Conservation (phyloP, 2,329 filamentous ascomycete genomes). For the Fusarium sp. region DNA sequence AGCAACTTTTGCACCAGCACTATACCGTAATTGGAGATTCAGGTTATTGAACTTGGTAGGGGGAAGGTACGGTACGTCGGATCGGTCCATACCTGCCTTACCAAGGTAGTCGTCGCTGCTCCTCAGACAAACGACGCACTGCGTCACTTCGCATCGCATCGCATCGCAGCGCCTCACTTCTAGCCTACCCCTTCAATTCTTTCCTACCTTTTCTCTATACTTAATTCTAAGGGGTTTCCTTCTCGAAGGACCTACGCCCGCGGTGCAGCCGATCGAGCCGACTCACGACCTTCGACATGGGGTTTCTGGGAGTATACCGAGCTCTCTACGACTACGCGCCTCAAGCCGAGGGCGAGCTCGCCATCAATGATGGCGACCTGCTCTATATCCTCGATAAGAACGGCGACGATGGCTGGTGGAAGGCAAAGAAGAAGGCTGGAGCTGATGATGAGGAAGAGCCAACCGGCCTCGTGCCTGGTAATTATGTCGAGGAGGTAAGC, state of each 20-base stretch:
- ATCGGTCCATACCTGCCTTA: conserved; percentile 34
- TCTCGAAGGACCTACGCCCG: conserved; percentile 32
- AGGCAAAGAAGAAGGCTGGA: conserved; percentile 88
- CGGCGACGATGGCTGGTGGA: conserved; percentile 88
- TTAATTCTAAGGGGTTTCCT: conserved; percentile 11
- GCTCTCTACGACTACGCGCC: conserved; percentile 94
- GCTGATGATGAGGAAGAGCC: conserved; percentile 91
- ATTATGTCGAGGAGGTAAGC: conserved; percentile 90
- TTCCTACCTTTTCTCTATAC: conserved; percentile 2
- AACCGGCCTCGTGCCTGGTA: conserved; percentile 88
- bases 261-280: conserved; percentile 35
- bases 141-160: conserved; percentile 44
- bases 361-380: conserved; percentile 86
- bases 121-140: conserved; percentile 47
- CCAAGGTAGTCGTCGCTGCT: conserved; percentile 30
- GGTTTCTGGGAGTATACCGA: conserved; percentile 90
- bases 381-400: conserved; percentile 90
- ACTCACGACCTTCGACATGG: conserved; percentile 67
- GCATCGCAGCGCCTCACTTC: conserved; percentile 28
- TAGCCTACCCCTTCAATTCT: not conserved
- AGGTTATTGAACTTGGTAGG: conserved; percentile 32
- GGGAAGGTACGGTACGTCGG: conserved; percentile 24
- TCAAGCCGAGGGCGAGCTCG: conserved; percentile 86
- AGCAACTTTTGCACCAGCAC: not conserved
- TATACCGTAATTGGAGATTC: conserved; percentile 13